These are phyloP conservation scores for Chionographis japonica DNA, from an alignment of 106 monocot species.

Conservation along the genomic window DNA sequence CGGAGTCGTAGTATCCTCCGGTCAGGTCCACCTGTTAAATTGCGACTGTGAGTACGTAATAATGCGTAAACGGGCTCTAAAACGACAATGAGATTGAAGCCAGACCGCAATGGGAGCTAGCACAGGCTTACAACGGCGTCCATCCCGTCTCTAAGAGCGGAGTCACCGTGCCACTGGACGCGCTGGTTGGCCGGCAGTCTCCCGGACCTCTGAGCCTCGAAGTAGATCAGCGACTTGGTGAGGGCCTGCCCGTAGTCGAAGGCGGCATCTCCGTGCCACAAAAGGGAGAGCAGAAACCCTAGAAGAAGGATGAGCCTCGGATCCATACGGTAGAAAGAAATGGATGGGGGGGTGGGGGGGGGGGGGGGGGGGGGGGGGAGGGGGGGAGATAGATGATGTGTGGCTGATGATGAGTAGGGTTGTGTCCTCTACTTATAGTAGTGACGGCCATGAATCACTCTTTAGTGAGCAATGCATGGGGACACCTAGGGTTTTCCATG, in stretches of 20 bases:
- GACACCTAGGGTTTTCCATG: too few species aligned
- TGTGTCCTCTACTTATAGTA: too few species aligned
- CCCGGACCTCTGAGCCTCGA: conserved; percentile 59
- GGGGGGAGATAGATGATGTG: too few species aligned
- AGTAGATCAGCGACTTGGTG: conserved; percentile 43
- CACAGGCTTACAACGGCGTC: conserved; percentile 27
- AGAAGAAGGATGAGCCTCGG: too few species aligned
- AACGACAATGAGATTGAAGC: not conserved
- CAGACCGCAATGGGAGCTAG: not conserved
- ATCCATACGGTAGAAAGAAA: too few species aligned
- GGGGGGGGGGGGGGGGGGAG: too few species aligned
- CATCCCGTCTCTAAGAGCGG: conserved; percentile 42
- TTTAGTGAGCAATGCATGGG: too few species aligned
- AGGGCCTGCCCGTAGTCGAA: conserved; percentile 35
- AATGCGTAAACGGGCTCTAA: too few species aligned
- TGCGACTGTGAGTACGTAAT: too few species aligned
- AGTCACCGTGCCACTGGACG: conserved; percentile 45
- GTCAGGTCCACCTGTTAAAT: conserved; percentile 53
- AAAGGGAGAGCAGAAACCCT: not conserved
- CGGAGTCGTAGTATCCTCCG: conserved; percentile 83
- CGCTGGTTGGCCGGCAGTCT: conserved; percentile 38
- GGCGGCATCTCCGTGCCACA: not conserved
- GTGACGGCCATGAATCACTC: too few species aligned
- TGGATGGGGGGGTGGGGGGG: too few species aligned
- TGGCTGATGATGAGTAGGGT: too few species aligned